Conservation (phyloP, 139 green algal genomes). For the Chlorella sp. region DNA sequence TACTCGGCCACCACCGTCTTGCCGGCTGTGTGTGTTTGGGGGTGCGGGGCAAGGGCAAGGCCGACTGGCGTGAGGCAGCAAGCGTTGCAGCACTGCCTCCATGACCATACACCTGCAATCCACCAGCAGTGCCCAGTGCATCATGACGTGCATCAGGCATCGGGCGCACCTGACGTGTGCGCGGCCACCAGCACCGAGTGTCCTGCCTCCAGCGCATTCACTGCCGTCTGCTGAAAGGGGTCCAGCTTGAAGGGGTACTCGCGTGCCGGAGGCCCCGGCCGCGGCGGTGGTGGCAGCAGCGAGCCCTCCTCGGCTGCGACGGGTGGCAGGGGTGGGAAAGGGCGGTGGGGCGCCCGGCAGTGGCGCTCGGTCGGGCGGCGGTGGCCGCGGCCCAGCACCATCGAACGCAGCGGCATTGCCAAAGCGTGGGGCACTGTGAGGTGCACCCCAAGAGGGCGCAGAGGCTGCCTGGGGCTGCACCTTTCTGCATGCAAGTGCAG, state of each 20-base stretch:
- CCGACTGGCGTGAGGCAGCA: constrained; percentile 55
- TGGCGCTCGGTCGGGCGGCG: background rate
- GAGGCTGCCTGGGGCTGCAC: background rate
- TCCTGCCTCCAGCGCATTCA: constrained; percentile 70
- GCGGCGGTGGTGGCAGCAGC: constrained; percentile 42
- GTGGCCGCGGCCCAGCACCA: background rate
- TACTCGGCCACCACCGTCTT: constrained; percentile 89
- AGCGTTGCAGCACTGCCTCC: constrained; percentile 79
- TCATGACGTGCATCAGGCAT: too few relatives aligned
- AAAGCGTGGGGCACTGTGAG: too few relatives aligned
- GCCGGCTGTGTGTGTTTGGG: too few relatives aligned
- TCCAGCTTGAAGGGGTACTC: constrained; percentile 74
- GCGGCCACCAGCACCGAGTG: constrained; percentile 77
- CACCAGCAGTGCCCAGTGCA: too few relatives aligned
- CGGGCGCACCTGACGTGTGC: constrained; percentile 82
- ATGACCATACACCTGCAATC: too few relatives aligned
- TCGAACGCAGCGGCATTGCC: too few relatives aligned
- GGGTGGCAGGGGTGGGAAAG: background rate
- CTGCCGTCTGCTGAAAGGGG: constrained; percentile 79
- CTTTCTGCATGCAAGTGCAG: background rate
- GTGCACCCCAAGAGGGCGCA: background rate
- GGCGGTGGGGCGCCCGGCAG: background rate
- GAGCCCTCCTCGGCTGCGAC: constrained; percentile 39
- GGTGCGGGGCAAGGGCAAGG: too few relatives aligned
- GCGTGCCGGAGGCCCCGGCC: constrained; percentile 37